Evolutionary conservation across 1,139 yeast genomes (phyloP).

Genomic region (Pichia sp.): DNA sequence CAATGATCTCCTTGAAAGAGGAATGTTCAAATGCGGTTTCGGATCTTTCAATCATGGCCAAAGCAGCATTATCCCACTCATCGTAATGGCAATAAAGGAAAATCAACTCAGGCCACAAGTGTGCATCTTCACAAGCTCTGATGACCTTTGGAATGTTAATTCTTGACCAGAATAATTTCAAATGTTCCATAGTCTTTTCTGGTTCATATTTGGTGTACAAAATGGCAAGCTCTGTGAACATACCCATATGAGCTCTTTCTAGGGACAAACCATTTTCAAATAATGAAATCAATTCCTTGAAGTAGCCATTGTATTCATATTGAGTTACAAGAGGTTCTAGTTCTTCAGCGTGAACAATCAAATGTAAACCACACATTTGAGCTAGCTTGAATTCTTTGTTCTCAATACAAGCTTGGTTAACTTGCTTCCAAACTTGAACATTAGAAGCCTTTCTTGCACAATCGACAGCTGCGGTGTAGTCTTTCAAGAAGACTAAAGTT

Average conservation of each 20-base stretch:
- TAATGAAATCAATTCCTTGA: constrained; percentile 83
- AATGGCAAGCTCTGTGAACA: constrained; percentile 94
- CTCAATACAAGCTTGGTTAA: constrained; percentile 92
- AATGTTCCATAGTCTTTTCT: constrained; percentile 89
- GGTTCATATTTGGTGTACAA: constrained; percentile 89
- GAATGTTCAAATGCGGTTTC: constrained; percentile 91
- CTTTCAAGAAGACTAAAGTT: constrained; percentile 84
- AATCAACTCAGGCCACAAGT: constrained; percentile 92
- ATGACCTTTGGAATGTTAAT: constrained; percentile 96
- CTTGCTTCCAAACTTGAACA: constrained; percentile 94
- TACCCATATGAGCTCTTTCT: constrained; percentile 99
- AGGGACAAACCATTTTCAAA: constrained; percentile 94
- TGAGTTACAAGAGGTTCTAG: constrained; percentile 81
- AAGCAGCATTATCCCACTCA: constrained; percentile 98
- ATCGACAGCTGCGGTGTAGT: constrained; percentile 95
- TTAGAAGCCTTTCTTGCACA: constrained; percentile 98
- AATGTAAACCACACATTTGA: constrained; percentile 96
- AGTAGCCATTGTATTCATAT: constrained; percentile 88
- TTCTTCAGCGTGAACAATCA: constrained; percentile 97
- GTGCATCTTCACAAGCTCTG: constrained; percentile 89
- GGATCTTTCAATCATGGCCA: constrained; percentile 95
- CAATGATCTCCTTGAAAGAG: constrained; percentile 90
- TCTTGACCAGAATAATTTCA: constrained; percentile 97
- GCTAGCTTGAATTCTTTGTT: constrained; percentile 94
- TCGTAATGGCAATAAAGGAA: constrained; percentile 97